A percentile compares a stretch with the other conserved stretches of the same genome.
phyloP scores from a whole-genome alignment of 495 filamentous ascomycete genomes.

The Lindgomyces ingoldianus region DNA sequence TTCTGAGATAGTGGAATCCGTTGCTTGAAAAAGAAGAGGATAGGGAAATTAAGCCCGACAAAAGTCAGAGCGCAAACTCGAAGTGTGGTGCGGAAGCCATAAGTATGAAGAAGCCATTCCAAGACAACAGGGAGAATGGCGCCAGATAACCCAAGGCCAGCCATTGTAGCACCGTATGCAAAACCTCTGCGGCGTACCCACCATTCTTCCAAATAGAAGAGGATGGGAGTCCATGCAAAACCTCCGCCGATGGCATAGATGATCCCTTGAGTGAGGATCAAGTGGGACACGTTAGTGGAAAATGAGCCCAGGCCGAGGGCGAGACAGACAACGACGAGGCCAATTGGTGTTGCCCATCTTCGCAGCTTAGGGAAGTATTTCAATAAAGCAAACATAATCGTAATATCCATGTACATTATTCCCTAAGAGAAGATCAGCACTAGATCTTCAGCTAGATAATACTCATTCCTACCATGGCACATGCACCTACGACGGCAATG shows the following conservation, averaged over 20 bases:
- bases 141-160: slow-evolving; percentile 50
- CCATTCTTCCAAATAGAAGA: slow-evolving; percentile 60
- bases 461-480: slow-evolving; percentile 45
- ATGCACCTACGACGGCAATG: slow-evolving; percentile 57
- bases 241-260: slow-evolving; percentile 54
- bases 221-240: slow-evolving; percentile 52
- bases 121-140: slow-evolving; percentile 45
- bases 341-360: slow-evolving; percentile 45
- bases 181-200: slow-evolving; percentile 55
- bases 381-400: slow-evolving; percentile 45
- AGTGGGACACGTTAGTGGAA: slow-evolving; percentile 46
- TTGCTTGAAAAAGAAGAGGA: slow-evolving; percentile 53
- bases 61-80: slow-evolving; percentile 52
- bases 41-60: slow-evolving; percentile 50
- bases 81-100: slow-evolving; percentile 59
- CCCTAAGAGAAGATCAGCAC: slow-evolving; percentile 32
- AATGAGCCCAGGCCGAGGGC: slow-evolving; percentile 50
- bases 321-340: slow-evolving; percentile 40
- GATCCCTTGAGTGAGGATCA: slow-evolving; percentile 58
- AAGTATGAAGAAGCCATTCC: slow-evolving; percentile 50
- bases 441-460: not conserved
- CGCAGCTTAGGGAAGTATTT: slow-evolving; percentile 38
- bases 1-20: slow-evolving; percentile 37
- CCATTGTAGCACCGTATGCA: slow-evolving; percentile 60
- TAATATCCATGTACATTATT: slow-evolving; percentile 53